phyloP scores from a whole-genome alignment of 1,284 basidiomycete genomes.

The Singerocomus rubriflavus region DNA sequence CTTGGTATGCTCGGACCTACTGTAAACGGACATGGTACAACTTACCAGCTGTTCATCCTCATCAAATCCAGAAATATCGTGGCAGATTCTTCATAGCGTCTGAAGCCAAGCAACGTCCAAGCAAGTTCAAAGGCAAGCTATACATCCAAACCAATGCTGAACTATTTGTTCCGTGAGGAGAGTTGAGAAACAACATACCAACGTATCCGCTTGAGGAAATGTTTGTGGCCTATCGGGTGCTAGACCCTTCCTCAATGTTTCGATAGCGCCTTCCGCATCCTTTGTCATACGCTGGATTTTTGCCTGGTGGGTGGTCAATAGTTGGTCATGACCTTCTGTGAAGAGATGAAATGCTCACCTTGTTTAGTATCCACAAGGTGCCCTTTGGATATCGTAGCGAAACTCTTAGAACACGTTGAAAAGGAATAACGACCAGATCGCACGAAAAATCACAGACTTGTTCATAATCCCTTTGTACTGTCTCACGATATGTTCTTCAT shows the following conservation, averaged over 20 bases:
- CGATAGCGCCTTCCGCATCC: constrained; percentile 61
- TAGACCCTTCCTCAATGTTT: constrained; percentile 58
- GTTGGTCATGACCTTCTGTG: not conserved
- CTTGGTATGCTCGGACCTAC: not conserved
- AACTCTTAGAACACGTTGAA: constrained; percentile 35
- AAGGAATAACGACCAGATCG: not conserved
- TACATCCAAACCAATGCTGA: not conserved
- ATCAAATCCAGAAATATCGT: constrained; percentile 62
- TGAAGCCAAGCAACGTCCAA: constrained; percentile 66
- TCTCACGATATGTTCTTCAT: constrained; percentile 59
- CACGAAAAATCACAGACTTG: constrained; percentile 37
- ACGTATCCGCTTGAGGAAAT: constrained; percentile 69
- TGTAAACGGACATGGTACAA: constrained; percentile 2
- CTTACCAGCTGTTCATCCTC: constrained; percentile 65
- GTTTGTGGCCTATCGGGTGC: constrained; percentile 45
- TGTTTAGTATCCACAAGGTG: constrained; percentile 72
- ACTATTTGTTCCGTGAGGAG: not conserved
- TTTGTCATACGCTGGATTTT: constrained; percentile 71
- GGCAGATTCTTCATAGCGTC: constrained; percentile 64
- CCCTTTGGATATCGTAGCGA: constrained; percentile 62
- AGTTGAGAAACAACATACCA: constrained; percentile 38
- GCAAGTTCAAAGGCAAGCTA: constrained; percentile 75
- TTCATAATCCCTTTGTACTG: constrained; percentile 64
- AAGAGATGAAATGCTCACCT: constrained; percentile 38
- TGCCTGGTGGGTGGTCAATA: constrained; percentile 42